phyloP scores from a whole-genome alignment of 805 yeast genomes.

The Clavispora asparagi region DNA sequence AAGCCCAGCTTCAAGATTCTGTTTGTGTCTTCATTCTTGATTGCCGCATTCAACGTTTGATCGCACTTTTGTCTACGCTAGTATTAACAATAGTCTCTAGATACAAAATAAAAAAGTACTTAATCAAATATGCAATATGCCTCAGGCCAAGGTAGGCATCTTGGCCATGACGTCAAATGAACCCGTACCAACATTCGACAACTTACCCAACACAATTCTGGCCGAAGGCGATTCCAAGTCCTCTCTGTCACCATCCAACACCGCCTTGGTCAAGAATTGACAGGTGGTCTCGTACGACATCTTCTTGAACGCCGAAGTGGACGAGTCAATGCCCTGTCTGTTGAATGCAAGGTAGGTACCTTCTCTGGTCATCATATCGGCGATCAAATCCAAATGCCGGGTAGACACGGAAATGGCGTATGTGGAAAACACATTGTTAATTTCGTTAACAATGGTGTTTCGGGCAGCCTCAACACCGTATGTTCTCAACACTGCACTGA shows the following conservation, averaged over 20 bases:
- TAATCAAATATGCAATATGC: slow-evolving; percentile 1
- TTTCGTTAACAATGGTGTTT: slow-evolving; percentile 93
- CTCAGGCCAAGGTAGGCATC: slow-evolving; percentile 27
- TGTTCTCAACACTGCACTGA: slow-evolving; percentile 80
- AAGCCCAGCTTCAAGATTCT: slow-evolving; percentile 59
- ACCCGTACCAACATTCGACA: slow-evolving; percentile 93
- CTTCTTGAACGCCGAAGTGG: slow-evolving; percentile 94
- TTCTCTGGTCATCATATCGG: slow-evolving; percentile 99
- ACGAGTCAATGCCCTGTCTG: slow-evolving; percentile 96
- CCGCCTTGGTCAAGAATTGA: slow-evolving; percentile 95
- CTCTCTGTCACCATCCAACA: slow-evolving; percentile 85
- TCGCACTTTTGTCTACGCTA: neutral
- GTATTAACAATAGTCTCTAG: neutral
- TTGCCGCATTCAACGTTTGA: slow-evolving; percentile 52
- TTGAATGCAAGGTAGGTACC: slow-evolving; percentile 95
- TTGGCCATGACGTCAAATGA: slow-evolving; percentile 73
- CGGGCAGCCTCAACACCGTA: slow-evolving; percentile 99
- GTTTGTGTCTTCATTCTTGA: slow-evolving; percentile 48
- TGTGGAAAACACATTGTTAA: slow-evolving; percentile 90
- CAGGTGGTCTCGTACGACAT: slow-evolving; percentile 99
- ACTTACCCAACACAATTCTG: slow-evolving; percentile 84
- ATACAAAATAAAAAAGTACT: neutral
- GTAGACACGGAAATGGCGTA: slow-evolving; percentile 90
- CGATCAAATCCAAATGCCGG: slow-evolving; percentile 94
- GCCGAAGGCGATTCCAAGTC: slow-evolving; percentile 89